These are phyloP conservation scores for Perilla frutescens DNA, from an alignment of 257 asterid species.

Conservation along the genomic window DNA sequence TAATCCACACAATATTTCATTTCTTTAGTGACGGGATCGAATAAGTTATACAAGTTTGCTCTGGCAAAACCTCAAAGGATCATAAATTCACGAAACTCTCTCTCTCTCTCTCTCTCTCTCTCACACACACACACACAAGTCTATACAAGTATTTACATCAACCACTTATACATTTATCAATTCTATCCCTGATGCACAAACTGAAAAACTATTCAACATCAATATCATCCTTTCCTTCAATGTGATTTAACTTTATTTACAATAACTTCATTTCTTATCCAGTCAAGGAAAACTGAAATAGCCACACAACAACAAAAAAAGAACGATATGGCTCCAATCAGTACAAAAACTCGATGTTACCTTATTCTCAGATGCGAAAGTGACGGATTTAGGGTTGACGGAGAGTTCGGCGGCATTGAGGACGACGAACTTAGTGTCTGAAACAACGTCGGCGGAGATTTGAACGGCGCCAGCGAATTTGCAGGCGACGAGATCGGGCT, in stretches of 20 bases:
- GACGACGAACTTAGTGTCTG: constrained; percentile 76
- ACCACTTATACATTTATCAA: background rate
- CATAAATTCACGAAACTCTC: background rate
- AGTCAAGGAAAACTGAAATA: background rate
- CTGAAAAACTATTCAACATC: constrained; percentile 1
- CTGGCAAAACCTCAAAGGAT: background rate
- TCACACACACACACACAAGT: background rate
- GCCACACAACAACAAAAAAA: background rate
- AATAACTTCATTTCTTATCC: background rate
- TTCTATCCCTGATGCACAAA: background rate
- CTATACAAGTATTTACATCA: background rate
- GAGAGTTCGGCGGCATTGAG: constrained; percentile 87
- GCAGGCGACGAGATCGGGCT: constrained; percentile 83
- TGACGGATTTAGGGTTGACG: constrained; percentile 59
- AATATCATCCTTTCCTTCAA: background rate
- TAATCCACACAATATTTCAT: background rate
- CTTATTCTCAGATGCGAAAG: constrained; percentile 56
- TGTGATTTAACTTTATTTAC: background rate
- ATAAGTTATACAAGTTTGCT: background rate
- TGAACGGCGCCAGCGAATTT: constrained; percentile 80
- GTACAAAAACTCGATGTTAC: constrained; percentile 36
- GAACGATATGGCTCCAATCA: constrained; percentile 3
- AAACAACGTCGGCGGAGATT: constrained; percentile 67
- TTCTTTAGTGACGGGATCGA: no score
- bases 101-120: no score